Conservation (phyloP, 345 rosid species). For the Odontarrhena argentea region DNA sequence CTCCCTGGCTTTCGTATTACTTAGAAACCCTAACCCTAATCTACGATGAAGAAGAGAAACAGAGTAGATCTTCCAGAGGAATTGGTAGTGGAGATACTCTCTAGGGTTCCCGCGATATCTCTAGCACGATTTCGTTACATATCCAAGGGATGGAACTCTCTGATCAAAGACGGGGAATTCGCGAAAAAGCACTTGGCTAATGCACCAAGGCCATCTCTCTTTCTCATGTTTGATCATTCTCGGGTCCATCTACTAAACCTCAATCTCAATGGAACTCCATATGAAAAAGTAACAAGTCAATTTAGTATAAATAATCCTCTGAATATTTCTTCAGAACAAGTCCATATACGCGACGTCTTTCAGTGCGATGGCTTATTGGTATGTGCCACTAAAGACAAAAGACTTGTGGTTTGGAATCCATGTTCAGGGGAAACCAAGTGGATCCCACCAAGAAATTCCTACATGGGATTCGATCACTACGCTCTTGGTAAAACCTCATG, state of each 20-base stretch:
- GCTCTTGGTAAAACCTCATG: neutral
- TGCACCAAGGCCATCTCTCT: neutral
- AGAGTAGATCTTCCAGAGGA: neutral
- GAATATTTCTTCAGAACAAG: too few species aligned
- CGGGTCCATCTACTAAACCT: neutral
- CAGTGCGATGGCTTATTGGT: too few species aligned
- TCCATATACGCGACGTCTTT: too few species aligned
- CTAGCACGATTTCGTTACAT: neutral
- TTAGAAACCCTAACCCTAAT: too few species aligned
- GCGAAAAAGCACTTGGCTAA: neutral
- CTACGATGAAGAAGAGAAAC: neutral
- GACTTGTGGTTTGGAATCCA: too few species aligned
- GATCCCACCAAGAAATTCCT: neutral
- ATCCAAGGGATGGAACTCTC: constrained; percentile 6
- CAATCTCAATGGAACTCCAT: neutral
- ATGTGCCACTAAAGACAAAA: too few species aligned
- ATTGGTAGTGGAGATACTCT: constrained; percentile 19
- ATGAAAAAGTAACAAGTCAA: neutral
- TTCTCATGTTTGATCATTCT: neutral
- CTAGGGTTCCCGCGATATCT: constrained; percentile 5
- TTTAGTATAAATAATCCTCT: neutral
- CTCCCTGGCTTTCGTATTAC: too few species aligned
- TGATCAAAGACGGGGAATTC: neutral
- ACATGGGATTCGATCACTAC: neutral
- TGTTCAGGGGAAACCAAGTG: neutral